These are phyloP conservation scores for Drosera spatulata DNA, from an alignment of 179 eudicot species.

Conservation along the genomic window DNA sequence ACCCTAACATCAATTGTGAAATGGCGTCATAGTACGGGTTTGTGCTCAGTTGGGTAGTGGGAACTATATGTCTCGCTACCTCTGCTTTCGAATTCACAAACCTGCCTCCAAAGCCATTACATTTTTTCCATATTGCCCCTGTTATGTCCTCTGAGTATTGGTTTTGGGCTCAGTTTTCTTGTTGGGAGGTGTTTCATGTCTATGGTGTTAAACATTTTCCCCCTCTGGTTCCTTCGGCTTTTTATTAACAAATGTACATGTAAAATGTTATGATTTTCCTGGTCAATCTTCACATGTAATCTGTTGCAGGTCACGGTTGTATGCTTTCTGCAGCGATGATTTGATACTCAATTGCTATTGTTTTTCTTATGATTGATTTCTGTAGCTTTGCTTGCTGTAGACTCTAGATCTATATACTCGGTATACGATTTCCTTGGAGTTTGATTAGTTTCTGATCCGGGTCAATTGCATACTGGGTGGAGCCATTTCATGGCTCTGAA, in stretches of 20 bases:
- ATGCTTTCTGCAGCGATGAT: background rate
- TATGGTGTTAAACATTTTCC: background rate
- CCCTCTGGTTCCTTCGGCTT: no score
- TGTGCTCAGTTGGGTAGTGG: slow-evolving; percentile 15
- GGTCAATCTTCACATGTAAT: background rate
- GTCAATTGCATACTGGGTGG: background rate
- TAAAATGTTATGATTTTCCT: background rate
- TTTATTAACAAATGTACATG: background rate
- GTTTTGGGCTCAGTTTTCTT: background rate
- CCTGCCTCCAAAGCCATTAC: slow-evolving; percentile 37
- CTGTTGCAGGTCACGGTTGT: background rate
- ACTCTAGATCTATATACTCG: background rate
- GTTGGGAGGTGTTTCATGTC: background rate
- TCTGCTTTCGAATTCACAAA: slow-evolving; percentile 9
- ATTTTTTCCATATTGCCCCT: background rate
- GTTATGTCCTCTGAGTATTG: background rate
- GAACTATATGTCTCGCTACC: background rate
- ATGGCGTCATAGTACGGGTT: slow-evolving; percentile 35
- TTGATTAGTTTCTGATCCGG: background rate
- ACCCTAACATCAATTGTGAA: slow-evolving; percentile 14
- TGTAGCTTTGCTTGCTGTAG: no score
- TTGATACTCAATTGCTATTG: no score
- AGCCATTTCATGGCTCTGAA: background rate
- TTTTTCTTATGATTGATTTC: no score
- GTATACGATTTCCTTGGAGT: background rate